Conservation (phyloP, 257 asterid genomes). For the Petunia axillaris region DNA sequence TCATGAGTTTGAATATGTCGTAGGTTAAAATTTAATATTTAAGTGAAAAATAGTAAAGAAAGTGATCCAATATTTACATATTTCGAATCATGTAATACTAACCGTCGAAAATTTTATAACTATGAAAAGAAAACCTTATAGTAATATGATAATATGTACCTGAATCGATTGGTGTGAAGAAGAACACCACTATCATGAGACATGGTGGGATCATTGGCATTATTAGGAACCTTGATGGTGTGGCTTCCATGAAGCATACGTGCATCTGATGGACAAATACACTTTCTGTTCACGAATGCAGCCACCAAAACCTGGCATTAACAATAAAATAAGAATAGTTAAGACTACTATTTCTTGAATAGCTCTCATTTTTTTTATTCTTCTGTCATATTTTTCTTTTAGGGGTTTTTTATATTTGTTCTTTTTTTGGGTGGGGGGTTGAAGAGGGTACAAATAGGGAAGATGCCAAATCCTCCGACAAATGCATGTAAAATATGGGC, state of each 20-base stretch:
- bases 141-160: constrained; percentile 40
- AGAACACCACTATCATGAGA: constrained; percentile 37
- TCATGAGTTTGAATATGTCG: no score
- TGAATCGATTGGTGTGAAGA: constrained; percentile 63
- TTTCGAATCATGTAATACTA: no score
- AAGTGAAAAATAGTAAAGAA: no score
- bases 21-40: no score
- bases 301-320: constrained; percentile 78
- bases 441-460: not conserved
- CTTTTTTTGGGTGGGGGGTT: not conserved
- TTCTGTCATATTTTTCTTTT: not conserved
- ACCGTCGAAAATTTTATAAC: no score
- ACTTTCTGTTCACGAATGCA: constrained; percentile 75
- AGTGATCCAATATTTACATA: no score
- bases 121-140: no score
- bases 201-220: constrained; percentile 32
- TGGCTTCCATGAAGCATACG: constrained; percentile 62
- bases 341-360: not conserved
- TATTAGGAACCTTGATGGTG: constrained; percentile 34
- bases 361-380: not conserved
- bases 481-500: constrained; percentile 30
- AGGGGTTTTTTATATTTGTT: not conserved
- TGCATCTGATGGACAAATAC: constrained; percentile 61
- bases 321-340: not conserved
- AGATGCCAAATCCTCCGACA: constrained; percentile 62